phyloP scores from a whole-genome alignment of 768 basidiomycete species.

The Lanmaoa pseudosensibilis region DNA sequence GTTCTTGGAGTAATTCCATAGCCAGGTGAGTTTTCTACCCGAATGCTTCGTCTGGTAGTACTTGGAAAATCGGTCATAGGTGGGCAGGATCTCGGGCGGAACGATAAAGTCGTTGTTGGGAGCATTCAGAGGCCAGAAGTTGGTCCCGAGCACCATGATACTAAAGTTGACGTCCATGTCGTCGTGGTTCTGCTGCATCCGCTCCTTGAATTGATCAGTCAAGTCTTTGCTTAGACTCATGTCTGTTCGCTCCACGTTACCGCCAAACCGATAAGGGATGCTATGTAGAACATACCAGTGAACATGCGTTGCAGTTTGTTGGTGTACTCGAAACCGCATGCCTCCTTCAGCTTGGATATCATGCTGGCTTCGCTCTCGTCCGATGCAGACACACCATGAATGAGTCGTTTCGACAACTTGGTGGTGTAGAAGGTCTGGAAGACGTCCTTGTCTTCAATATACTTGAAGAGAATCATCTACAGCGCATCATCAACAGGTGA shows the following conservation, averaged over 20 bases:
- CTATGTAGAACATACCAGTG: constrained; percentile 58
- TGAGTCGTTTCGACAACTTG: constrained; percentile 89
- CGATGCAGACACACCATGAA: constrained; percentile 87
- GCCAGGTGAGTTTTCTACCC: constrained; percentile 94
- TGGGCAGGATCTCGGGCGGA: constrained; percentile 81
- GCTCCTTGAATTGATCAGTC: constrained; percentile 92
- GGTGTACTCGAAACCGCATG: constrained; percentile 96
- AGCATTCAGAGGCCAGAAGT: constrained; percentile 92
- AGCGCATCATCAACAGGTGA: constrained; percentile 6
- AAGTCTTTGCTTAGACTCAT: constrained; percentile 95
- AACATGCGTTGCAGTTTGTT: constrained; percentile 97
- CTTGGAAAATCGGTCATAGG: constrained; percentile 87
- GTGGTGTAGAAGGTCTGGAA: constrained; percentile 98
- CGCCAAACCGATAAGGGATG: background rate
- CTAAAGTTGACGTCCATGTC: constrained; percentile 89
- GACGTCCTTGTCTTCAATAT: constrained; percentile 97
- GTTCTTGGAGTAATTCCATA: constrained; percentile 98
- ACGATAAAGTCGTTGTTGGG: constrained; percentile 86
- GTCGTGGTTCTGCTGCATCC: constrained; percentile 83
- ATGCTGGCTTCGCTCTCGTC: constrained; percentile 97
- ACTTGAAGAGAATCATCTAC: constrained; percentile 97
- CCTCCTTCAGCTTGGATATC: constrained; percentile 97
- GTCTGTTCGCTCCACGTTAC: constrained; percentile 49
- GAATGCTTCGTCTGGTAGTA: constrained; percentile 95
- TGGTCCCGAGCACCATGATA: constrained; percentile 91